A percentile compares a stretch with the other conserved stretches of the same genome.
phyloP scores from a whole-genome alignment of 1,284 basidiomycete species.

The Malassezia furfur region DNA sequence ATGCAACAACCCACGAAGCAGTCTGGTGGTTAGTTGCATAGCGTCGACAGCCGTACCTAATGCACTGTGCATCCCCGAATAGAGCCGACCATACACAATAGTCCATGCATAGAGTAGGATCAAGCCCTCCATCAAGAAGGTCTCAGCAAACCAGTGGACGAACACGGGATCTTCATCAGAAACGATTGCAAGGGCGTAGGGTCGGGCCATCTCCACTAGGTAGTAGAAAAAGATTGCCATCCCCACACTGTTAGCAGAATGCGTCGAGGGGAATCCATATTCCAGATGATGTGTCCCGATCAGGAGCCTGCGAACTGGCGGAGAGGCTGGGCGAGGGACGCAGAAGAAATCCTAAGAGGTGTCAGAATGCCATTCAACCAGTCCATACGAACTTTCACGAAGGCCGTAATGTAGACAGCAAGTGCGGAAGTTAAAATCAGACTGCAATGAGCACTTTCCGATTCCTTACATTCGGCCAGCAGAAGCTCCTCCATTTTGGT shows the following conservation, averaged over 20 bases:
- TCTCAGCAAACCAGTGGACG: conserved; percentile 13
- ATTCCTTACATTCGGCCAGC: conserved; percentile 62
- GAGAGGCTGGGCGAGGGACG: conserved; percentile 78
- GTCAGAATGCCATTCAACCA: not conserved
- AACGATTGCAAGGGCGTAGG: not conserved
- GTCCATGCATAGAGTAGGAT: conserved; percentile 52
- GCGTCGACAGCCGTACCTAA: conserved; percentile 15
- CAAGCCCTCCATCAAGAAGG: conserved; percentile 26
- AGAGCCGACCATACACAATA: conserved; percentile 78
- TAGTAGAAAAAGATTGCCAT: conserved; percentile 55
- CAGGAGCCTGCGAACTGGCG: conserved; percentile 70
- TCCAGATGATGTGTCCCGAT: conserved; percentile 51
- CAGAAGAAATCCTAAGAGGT: conserved; percentile 66
- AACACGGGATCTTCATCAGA: not conserved
- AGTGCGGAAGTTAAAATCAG: conserved; percentile 59
- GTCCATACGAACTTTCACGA: conserved; percentile 55
- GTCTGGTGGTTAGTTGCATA: conserved; percentile 24
- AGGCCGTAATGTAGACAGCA: conserved; percentile 74
- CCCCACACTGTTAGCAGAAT: conserved; percentile 81
- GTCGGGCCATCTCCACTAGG: conserved; percentile 20
- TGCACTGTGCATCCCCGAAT: conserved; percentile 53
- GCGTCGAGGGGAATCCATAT: conserved; percentile 91
- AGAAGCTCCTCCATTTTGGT: conserved; percentile 71
- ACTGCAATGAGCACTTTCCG: conserved; percentile 10
- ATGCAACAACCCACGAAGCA: conserved; percentile 36